Evolutionary conservation across 257 asterid genomes (phyloP).

Genomic region (Echium plantagineum): DNA sequence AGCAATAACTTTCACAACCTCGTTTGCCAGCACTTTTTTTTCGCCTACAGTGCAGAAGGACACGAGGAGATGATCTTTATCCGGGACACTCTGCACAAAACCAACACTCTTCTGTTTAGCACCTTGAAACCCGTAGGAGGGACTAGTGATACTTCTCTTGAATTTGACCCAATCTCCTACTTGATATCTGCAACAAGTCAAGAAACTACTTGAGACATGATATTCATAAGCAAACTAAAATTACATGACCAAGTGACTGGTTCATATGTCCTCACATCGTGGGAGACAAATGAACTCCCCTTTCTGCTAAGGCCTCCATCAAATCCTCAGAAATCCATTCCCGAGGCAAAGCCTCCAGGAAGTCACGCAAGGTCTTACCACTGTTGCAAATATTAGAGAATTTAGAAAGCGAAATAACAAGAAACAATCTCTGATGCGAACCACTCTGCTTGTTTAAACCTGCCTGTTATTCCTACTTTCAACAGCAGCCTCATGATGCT

Average conservation of each 20-base stretch:
- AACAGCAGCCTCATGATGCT: constrained; percentile 75
- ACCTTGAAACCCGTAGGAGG: constrained; percentile 91
- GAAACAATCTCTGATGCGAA: constrained; percentile 7
- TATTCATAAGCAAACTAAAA: constrained; percentile 7
- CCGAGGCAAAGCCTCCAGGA: constrained; percentile 92
- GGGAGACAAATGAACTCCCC: constrained; percentile 72
- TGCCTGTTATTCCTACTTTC: constrained; percentile 92
- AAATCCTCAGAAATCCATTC: constrained; percentile 98
- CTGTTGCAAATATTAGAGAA: constrained; percentile 27
- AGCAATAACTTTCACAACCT: constrained; percentile 84
- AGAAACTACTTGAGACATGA: constrained; percentile 3
- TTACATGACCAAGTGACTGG: constrained; percentile 3
- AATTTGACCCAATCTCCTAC: constrained; percentile 94
- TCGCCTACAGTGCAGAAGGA: constrained; percentile 84
- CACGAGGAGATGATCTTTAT: constrained; percentile 63
- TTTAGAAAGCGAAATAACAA: too few relatives aligned
- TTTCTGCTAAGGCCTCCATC: constrained; percentile 62
- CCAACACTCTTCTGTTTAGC: constrained; percentile 88
- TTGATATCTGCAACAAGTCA: constrained; percentile 45
- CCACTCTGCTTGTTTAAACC: constrained; percentile 23
- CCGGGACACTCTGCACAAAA: constrained; percentile 80
- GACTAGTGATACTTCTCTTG: constrained; percentile 57
- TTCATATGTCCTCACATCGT: constrained; percentile 42
- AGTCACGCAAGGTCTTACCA: constrained; percentile 79
- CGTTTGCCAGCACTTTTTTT: constrained; percentile 52